Evolutionary conservation across 805 yeast species (phyloP).

Genomic region (Candida andamanensis): DNA sequence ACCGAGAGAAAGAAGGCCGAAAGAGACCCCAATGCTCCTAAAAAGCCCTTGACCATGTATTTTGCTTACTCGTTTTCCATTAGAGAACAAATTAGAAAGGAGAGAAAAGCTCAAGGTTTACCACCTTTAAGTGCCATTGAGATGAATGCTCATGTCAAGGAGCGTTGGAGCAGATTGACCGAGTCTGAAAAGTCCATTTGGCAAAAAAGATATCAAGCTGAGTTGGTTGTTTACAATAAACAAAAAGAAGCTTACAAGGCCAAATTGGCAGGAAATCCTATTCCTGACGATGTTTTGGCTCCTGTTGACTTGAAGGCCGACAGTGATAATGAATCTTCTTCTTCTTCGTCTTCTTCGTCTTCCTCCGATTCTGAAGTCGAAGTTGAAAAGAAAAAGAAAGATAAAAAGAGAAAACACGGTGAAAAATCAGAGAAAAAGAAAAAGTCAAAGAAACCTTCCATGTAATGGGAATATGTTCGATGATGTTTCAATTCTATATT

Average conservation of each 20-base stretch:
- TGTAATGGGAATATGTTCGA: too few relatives aligned
- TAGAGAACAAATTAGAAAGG: constrained; percentile 66
- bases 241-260: constrained; percentile 32
- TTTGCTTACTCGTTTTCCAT: constrained; percentile 70
- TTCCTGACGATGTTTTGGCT: constrained; percentile 4
- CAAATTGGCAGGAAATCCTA: constrained; percentile 15
- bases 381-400: constrained; percentile 43
- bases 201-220: constrained; percentile 52
- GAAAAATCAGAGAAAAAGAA: constrained; percentile 15
- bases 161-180: constrained; percentile 69
- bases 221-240: constrained; percentile 32
- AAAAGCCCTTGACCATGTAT: constrained; percentile 86
- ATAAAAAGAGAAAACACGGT: constrained; percentile 27
- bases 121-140: constrained; percentile 70
- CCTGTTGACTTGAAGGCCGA: constrained; percentile 1
- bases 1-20: constrained; percentile 39
- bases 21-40: constrained; percentile 90
- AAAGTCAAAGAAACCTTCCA: constrained; percentile 15
- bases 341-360: constrained; percentile 3
- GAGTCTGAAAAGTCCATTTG: constrained; percentile 69
- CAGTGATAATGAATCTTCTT: constrained; percentile 10
- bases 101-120: constrained; percentile 52
- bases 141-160: constrained; percentile 72
- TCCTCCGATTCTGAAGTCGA: constrained; percentile 5
- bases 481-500: not conserved